Evolutionary conservation across 2,329 filamentous ascomycete species (phyloP).

Genomic region (Aspergillus sp.): DNA sequence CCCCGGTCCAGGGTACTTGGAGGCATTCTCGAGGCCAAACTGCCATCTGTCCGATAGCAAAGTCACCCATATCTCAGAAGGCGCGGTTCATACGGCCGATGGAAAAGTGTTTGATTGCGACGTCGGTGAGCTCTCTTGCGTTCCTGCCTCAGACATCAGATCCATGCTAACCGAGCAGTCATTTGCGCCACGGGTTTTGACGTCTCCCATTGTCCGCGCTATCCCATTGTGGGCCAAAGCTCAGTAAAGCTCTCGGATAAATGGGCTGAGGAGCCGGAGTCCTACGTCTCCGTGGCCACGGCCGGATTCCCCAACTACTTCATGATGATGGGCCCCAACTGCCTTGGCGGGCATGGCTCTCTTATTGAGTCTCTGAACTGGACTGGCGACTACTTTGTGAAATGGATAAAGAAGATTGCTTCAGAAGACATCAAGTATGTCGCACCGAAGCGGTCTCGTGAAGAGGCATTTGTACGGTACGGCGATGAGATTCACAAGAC

Average conservation of each 20-base stretch:
- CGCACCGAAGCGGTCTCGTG: conserved; percentile 43
- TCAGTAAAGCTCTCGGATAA: conserved; percentile 22
- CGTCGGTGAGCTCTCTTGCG: conserved; percentile 14
- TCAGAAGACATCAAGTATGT: conserved; percentile 30
- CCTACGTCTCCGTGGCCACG: conserved; percentile 27
- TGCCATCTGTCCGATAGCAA: conserved; percentile 16
- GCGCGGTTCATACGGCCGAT: conserved; percentile 17
- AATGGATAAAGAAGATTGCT: conserved; percentile 33
- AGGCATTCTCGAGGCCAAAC: conserved; percentile 21
- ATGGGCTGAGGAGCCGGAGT: conserved; percentile 25
- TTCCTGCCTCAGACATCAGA: too few relatives aligned
- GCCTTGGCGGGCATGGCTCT: conserved; percentile 29
- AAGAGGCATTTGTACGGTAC: conserved; percentile 50
- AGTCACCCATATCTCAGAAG: conserved; percentile 16
- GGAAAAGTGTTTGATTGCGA: conserved; percentile 21
- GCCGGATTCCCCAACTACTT: conserved; percentile 33
- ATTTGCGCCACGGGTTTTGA: conserved; percentile 45
- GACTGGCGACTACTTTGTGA: conserved; percentile 30
- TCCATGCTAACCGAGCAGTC: conserved; percentile 1
- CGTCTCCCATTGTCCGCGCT: conserved; percentile 37
- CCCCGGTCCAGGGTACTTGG: conserved; percentile 26
- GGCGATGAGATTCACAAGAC: conserved; percentile 50
- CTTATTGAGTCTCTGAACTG: conserved; percentile 23
- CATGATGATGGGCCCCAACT: conserved; percentile 32
- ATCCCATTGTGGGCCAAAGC: conserved; percentile 32